Conservation (phyloP, 1,284 basidiomycete species). For the Pseudozyma pruni region DNA sequence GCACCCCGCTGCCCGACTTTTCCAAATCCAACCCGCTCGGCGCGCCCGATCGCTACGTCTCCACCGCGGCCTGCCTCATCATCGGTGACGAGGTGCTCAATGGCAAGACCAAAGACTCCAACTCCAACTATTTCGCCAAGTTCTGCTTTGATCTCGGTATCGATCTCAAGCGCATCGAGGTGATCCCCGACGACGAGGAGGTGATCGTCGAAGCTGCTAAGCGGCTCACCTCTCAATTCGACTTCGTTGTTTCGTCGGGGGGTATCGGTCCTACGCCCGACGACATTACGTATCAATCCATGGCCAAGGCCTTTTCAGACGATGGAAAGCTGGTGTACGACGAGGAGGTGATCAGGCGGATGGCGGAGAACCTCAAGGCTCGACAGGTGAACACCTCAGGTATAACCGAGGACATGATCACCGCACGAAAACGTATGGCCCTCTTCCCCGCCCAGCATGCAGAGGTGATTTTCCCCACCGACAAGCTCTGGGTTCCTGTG, state of each 20-base stretch:
- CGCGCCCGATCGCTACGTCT: constrained; percentile 41
- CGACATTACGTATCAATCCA: constrained; percentile 83
- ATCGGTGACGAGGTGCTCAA: constrained; percentile 75
- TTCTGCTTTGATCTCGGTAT: constrained; percentile 65
- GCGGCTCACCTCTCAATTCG: constrained; percentile 74
- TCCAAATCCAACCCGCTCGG: constrained; percentile 45
- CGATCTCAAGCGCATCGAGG: constrained; percentile 76
- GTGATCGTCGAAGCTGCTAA: constrained; percentile 88
- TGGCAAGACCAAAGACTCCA: constrained; percentile 83
- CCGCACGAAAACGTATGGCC: constrained; percentile 62
- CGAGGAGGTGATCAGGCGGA: constrained; percentile 81
- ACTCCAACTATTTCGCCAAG: constrained; percentile 73
- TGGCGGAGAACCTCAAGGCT: constrained; percentile 76
- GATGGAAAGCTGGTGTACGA: constrained; percentile 76
- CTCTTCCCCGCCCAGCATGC: constrained; percentile 53
- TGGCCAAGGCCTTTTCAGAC: constrained; percentile 81
- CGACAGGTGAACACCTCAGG: constrained; percentile 73
- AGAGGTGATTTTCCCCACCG: constrained; percentile 61
- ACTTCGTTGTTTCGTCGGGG: constrained; percentile 55
- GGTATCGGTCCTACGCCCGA: constrained; percentile 64
- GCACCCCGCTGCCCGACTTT: constrained; percentile 35
- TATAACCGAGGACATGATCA: constrained; percentile 74
- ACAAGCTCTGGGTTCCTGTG: constrained; percentile 81
- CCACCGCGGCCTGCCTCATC: constrained; percentile 61
- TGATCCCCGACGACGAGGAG: constrained; percentile 87